Base-by-base conservation (phyloP, 2,329 filamentous ascomycete species). In the Dactylellina haptotyla region DNA sequence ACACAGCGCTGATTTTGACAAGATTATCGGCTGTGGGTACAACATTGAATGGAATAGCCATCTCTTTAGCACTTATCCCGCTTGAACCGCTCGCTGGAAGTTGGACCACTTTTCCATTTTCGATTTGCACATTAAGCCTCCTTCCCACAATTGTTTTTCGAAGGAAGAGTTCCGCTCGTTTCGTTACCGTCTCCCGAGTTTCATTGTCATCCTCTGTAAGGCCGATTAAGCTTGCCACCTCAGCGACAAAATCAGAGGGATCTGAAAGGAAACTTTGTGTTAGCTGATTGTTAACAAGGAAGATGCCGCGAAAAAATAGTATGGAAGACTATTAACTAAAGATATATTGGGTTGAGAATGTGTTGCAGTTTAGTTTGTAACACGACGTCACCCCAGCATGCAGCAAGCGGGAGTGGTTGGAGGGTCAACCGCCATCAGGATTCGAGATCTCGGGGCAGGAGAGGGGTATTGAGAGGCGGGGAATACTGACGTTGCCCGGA, bases 151-250 rank as follows among this genome's bases (percentile, higher is more conserved):
- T 62, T 1, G 57, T 67, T 41, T 67, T 74, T 6, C 63, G 51
- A 0, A 74, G 50, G 39, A 74, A 74, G 2, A 66, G 25, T 25
- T 66, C 51, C 4, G 62, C 69, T 39, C 69, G 34, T 23, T 45
- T 26, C 9, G 46, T 37, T 16, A 74, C 54, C n/a, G 57, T 41
- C 18, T 66, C 57, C 3, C 69, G 61, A 3, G 69, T 67, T 58
- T 74, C 61, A 5, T 74, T 20, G 20, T 74, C 69, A 18, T 74
- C 69, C 0, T 74, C 69, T 20, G 61, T 45, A 16, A 74, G 50
- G 1, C 69, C 69, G 26, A 74, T 56, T 37, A 57, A 32, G 25
- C 63, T 43, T 2, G 69, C 54, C 18, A 67, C 39, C 25, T 74
- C 69, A 1, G 69, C 61, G 4, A 74, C 61, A 14, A 74, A 46